These are phyloP conservation scores for Cladosporium sp. DNA, from an alignment of 2,329 filamentous ascomycete genomes.

Conservation along the genomic window DNA sequence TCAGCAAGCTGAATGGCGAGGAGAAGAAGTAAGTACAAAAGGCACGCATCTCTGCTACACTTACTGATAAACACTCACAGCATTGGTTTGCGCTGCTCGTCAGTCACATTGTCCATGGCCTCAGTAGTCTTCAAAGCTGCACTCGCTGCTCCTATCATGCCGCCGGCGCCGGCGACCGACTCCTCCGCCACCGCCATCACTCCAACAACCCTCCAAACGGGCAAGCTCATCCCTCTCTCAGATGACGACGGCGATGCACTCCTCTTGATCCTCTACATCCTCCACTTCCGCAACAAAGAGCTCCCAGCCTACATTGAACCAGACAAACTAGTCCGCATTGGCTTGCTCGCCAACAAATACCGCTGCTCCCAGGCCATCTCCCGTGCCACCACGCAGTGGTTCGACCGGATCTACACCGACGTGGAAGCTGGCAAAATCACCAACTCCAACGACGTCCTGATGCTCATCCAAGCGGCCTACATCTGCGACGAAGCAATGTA, in stretches of 20 bases:
- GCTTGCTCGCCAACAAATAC: conserved; percentile 21
- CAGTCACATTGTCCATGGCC: conserved; percentile 18
- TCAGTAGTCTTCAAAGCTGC: conserved; percentile 24
- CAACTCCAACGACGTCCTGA: conserved; percentile 12
- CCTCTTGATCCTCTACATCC: conserved; percentile 23
- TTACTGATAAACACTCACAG: neutral
- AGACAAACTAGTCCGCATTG: conserved; percentile 21
- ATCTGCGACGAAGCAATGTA: conserved; percentile 27
- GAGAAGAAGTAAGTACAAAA: conserved; percentile 6
- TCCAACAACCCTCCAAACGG: neutral
- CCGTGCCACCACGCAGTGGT: conserved; percentile 23
- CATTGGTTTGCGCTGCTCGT: conserved; percentile 23
- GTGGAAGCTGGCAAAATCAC: conserved; percentile 7
- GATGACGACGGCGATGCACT: conserved; percentile 24
- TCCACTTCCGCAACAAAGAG: conserved; percentile 26
- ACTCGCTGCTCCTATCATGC: conserved; percentile 1
- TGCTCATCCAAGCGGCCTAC: conserved; percentile 23
- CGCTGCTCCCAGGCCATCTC: conserved; percentile 23
- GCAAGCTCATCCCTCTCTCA: conserved; percentile 17
- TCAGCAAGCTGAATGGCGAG: conserved; percentile 13
- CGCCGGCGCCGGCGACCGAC: conserved; percentile 1
- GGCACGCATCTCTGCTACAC: neutral
- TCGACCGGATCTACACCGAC: conserved; percentile 26
- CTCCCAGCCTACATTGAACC: conserved; percentile 22
- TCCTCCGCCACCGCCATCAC: conserved; percentile 2